Evolutionary conservation across 2,329 filamentous ascomycete genomes (phyloP).

Genomic region (Periconia macrospinosa): DNA sequence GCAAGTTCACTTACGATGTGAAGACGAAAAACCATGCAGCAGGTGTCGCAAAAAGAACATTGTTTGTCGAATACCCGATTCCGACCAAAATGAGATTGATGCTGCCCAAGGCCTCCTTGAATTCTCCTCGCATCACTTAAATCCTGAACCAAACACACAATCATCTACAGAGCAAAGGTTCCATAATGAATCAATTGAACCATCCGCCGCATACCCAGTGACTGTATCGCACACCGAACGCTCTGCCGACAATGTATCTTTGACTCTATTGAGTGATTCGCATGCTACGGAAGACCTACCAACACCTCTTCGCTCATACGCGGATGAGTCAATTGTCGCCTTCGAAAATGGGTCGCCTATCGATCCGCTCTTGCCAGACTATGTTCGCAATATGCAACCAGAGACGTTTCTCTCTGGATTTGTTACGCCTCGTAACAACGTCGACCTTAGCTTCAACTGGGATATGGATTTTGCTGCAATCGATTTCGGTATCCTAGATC

Average conservation of each 20-base stretch:
- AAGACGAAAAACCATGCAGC: constrained; percentile 58
- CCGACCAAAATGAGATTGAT: constrained; percentile 20
- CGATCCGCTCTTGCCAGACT: constrained; percentile 27
- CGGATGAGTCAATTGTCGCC: neutral
- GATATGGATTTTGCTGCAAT: constrained; percentile 50
- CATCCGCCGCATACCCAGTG: neutral
- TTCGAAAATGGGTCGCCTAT: constrained; percentile 16
- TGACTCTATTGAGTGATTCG: neutral
- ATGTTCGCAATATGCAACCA: constrained; percentile 33
- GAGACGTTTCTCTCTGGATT: constrained; percentile 39
- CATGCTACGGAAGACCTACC: neutral
- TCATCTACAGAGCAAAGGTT: neutral
- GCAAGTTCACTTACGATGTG: constrained; percentile 55
- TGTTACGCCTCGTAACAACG: constrained; percentile 48
- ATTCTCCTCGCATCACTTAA: constrained; percentile 30
- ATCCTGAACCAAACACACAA: constrained; percentile 10
- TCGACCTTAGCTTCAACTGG: constrained; percentile 50
- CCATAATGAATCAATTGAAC: neutral
- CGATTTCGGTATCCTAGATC: constrained; percentile 49
- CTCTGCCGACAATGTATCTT: neutral
- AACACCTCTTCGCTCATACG: neutral
- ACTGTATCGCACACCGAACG: neutral
- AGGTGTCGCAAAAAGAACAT: constrained; percentile 55
- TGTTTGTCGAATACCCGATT: constrained; percentile 40
- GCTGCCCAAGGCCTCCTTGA: constrained; percentile 34